Percentiles rank a stretch among this genome's conserved stretches.
These are phyloP conservation scores for Spencermartinsiella ligniputridi DNA, from an alignment of 1,139 yeast genomes.

Conservation along the genomic window DNA sequence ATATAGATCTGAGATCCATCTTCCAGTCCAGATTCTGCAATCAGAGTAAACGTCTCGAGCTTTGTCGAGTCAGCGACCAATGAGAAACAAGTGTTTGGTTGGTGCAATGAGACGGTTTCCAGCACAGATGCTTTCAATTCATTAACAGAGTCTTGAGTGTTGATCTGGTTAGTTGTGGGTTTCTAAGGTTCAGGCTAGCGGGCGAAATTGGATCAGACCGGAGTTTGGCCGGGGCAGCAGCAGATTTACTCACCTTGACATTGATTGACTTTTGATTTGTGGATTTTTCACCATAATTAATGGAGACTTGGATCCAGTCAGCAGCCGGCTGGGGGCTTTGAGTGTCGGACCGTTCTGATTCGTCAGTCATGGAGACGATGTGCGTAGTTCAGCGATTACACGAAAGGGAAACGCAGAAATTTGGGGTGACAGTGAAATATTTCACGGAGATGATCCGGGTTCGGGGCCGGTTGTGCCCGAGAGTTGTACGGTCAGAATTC, in stretches of 20 bases:
- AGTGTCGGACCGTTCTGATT: too few relatives aligned
- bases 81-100: constrained; percentile 55
- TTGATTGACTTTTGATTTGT: not conserved
- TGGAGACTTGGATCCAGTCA: not conserved
- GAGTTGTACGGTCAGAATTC: too few relatives aligned
- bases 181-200: too few relatives aligned
- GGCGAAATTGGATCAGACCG: too few relatives aligned
- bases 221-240: too few relatives aligned
- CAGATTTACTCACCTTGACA: constrained; percentile 7
- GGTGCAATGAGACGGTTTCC: constrained; percentile 51
- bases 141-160: constrained; percentile 43
- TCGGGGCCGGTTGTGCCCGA: too few relatives aligned
- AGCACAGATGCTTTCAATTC: constrained; percentile 59
- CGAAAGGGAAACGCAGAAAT: too few relatives aligned
- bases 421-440: too few relatives aligned
- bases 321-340: too few relatives aligned
- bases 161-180: constrained; percentile 12
- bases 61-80: constrained; percentile 40
- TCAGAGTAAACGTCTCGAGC: constrained; percentile 31
- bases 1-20: constrained; percentile 31
- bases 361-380: too few relatives aligned
- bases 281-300: not conserved
- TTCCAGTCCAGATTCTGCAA: constrained; percentile 26
- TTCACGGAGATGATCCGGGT: too few relatives aligned
- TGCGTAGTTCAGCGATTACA: too few relatives aligned